Conservation (phyloP, 176 grass and related monocot species). For the Ensete glaucum region DNA sequence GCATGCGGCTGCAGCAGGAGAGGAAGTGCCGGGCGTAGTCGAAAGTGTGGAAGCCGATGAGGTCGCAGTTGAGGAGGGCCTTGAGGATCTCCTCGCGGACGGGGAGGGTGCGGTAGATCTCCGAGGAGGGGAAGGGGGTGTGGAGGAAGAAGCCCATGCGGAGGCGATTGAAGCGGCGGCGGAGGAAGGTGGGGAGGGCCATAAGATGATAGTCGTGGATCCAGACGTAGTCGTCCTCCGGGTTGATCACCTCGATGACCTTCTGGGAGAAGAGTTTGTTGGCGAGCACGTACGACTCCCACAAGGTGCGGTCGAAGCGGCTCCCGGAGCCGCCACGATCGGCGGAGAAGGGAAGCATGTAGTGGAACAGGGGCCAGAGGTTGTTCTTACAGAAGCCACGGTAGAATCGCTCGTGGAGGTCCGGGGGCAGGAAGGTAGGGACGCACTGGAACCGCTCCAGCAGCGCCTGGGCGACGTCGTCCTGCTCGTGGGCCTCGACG, state of each 20-base stretch:
- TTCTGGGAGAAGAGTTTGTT: slow-evolving; percentile 10
- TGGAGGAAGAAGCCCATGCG: slow-evolving; percentile 18
- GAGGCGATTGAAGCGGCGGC: slow-evolving; percentile 1
- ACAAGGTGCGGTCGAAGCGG: slow-evolving; percentile 51
- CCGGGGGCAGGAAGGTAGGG: slow-evolving; percentile 54
- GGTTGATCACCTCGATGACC: slow-evolving; percentile 17
- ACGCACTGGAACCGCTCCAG: slow-evolving; percentile 56
- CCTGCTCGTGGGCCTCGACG: slow-evolving; percentile 41
- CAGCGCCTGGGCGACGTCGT: slow-evolving; percentile 51
- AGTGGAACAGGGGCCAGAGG: slow-evolving; percentile 65
- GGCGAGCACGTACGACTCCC: slow-evolving; percentile 17
- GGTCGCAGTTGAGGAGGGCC: slow-evolving; percentile 13
- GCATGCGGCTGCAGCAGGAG: slow-evolving; percentile 22
- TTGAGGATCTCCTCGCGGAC: slow-evolving; percentile 15
- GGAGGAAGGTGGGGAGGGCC: slow-evolving; percentile 12
- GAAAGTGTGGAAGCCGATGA: slow-evolving; percentile 20
- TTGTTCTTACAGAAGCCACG: slow-evolving; percentile 58
- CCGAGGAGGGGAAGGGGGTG: slow-evolving; percentile 11
- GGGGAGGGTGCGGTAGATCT: slow-evolving; percentile 16
- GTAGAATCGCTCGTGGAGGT: slow-evolving; percentile 49
- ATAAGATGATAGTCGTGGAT: slow-evolving; percentile 20
- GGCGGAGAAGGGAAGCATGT: slow-evolving; percentile 44
- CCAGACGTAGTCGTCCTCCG: slow-evolving; percentile 15
- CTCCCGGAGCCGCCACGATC: slow-evolving; percentile 6
- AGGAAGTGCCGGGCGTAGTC: slow-evolving; percentile 20